Percentiles rank a stretch among this genome's conserved stretches.
Evolutionary conservation across 306 rosid genomes (phyloP).

Genomic region (Cucumis cinereus): DNA sequence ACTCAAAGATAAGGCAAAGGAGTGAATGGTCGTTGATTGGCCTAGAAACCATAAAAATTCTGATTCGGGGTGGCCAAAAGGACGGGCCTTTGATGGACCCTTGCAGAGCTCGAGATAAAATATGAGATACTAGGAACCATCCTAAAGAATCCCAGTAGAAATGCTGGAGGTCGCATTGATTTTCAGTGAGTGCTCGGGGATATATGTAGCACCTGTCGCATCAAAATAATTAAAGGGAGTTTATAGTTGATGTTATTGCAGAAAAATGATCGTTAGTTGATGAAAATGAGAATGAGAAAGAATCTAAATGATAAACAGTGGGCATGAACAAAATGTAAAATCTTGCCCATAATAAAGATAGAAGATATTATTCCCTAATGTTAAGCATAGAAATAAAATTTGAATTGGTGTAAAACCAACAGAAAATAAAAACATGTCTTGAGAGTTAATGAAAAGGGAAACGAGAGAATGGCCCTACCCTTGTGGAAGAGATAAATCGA

Average conservation of each 20-base stretch:
- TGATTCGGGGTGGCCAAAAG: slow-evolving; percentile 2
- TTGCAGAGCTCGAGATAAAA: background rate
- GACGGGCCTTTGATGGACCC: background rate
- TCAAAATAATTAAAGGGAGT: slow-evolving; percentile 15
- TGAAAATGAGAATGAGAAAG: background rate
- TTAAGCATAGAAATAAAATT: background rate
- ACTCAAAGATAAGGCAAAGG: slow-evolving; percentile 7
- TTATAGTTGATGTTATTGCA: background rate
- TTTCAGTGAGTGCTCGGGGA: slow-evolving; percentile 60
- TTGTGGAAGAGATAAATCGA: background rate
- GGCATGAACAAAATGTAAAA: background rate
- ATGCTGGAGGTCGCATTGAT: slow-evolving; percentile 72
- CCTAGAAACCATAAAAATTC: slow-evolving; percentile 6
- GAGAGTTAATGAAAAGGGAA: background rate
- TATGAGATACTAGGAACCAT: background rate
- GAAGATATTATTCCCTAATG: background rate
- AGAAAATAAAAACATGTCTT: background rate
- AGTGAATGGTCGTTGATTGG: slow-evolving; percentile 17
- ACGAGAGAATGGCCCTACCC: background rate
- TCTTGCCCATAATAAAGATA: background rate
- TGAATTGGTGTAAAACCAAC: background rate
- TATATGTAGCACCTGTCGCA: slow-evolving; percentile 59
- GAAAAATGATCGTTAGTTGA: background rate
- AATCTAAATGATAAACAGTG: background rate
- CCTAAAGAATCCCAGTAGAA: slow-evolving; percentile 39